phyloP scores from a whole-genome alignment of 2,329 filamentous ascomycete species.

The Coniochaeta prunicola region DNA sequence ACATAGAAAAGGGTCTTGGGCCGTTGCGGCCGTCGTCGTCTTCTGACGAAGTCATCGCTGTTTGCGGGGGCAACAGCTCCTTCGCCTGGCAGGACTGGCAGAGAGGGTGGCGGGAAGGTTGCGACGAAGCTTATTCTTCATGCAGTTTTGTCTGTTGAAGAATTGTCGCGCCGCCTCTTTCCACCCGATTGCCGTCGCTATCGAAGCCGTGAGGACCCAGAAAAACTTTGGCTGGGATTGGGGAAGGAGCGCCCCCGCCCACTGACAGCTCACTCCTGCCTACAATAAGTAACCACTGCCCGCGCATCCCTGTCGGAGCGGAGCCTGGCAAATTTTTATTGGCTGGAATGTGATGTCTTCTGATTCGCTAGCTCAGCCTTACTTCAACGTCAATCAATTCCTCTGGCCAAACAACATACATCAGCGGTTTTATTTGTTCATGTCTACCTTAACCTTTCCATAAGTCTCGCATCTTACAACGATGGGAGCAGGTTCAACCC shows the following conservation, averaged over 20 bases:
- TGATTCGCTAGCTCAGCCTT: background rate
- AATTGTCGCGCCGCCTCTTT: background rate
- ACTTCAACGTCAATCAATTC: background rate
- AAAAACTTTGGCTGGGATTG: constrained; percentile 1
- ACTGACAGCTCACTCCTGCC: background rate
- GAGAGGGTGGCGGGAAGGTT: background rate
- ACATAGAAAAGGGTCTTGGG: constrained; percentile 6
- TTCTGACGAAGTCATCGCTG: constrained; percentile 55
- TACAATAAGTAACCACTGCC: no score
- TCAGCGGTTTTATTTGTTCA: no score
- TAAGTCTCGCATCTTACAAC: no score
- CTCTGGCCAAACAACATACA: no score
- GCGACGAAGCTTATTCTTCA: background rate
- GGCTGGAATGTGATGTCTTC: background rate
- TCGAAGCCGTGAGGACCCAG: background rate
- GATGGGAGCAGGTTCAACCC: no score
- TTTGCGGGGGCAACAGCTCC: constrained; percentile 42
- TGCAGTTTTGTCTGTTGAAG: background rate
- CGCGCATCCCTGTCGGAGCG: background rate
- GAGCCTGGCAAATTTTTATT: background rate
- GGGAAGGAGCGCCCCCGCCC: constrained; percentile 1
- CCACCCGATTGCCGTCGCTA: background rate
- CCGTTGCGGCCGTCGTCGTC: constrained; percentile 13
- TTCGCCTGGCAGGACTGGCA: constrained; percentile 33
- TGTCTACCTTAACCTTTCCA: no score